A percentile compares a stretch with the other conserved stretches of the same genome.
These are phyloP conservation scores for Moesziomyces parantarcticus DNA, from an alignment of 1,284 basidiomycete species.

Conservation along the genomic window DNA sequence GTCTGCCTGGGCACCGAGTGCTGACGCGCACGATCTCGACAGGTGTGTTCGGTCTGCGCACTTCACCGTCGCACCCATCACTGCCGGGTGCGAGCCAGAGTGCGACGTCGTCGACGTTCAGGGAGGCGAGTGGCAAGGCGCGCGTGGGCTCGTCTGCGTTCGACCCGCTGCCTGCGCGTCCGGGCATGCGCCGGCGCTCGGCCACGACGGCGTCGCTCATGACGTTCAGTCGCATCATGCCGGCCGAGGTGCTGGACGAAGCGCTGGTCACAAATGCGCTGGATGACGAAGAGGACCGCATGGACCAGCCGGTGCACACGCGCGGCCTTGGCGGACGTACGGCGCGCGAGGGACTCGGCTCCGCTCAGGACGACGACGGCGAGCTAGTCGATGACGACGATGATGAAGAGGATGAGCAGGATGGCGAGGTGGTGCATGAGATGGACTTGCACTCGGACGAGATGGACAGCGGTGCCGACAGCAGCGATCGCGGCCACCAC, in stretches of 20 bases:
- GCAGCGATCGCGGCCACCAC: constrained; percentile 8
- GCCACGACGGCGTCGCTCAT: constrained; percentile 39
- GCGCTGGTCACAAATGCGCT: constrained; percentile 37
- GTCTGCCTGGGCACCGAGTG: constrained; percentile 27
- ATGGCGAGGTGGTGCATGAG: constrained; percentile 9
- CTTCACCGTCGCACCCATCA: constrained; percentile 12
- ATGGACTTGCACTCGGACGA: constrained; percentile 4
- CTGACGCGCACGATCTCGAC: constrained; percentile 20
- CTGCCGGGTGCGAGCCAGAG: constrained; percentile 6
- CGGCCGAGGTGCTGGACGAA: constrained; percentile 47
- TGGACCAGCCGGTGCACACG: constrained; percentile 19
- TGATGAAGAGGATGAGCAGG: constrained; percentile 5
- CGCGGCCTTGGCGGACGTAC: constrained; percentile 4
- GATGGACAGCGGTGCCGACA: constrained; percentile 5
- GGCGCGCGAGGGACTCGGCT: constrained; percentile 11
- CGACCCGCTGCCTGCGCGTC: constrained; percentile 31
- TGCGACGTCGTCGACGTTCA: constrained; percentile 5
- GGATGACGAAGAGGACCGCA: constrained; percentile 49
- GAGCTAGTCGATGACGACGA: constrained; percentile 23
- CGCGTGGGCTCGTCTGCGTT: constrained; percentile 33
- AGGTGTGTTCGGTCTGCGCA: constrained; percentile 11
- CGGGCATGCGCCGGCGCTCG: constrained; percentile 42
- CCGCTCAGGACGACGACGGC: constrained; percentile 27
- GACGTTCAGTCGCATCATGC: constrained; percentile 43
- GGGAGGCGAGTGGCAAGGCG: constrained; percentile 1